phyloP scores from a whole-genome alignment of 345 rosid genomes.

The Trapa incisa region DNA sequence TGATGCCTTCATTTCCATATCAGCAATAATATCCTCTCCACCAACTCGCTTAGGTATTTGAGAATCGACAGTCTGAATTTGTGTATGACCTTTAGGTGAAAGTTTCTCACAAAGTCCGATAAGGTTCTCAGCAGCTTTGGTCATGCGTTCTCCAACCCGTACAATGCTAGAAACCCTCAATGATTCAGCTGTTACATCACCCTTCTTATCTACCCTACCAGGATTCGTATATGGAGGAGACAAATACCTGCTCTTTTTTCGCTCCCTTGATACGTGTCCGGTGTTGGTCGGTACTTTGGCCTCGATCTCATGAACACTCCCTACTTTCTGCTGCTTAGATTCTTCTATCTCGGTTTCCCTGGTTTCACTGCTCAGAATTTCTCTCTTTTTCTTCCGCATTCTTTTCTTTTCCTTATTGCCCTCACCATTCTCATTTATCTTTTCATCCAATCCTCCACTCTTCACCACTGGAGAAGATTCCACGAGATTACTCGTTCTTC shows the following conservation, averaged over 20 bases:
- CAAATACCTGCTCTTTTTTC: slow-evolving; percentile 82
- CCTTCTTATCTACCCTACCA: slow-evolving; percentile 19
- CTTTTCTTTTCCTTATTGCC: slow-evolving; percentile 22
- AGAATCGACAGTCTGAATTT: too few relatives aligned
- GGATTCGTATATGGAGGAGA: slow-evolving; percentile 63
- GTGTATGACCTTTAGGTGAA: slow-evolving; percentile 6
- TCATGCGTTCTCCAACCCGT: slow-evolving; percentile 23
- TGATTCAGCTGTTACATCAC: slow-evolving; percentile 21
- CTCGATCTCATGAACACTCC: slow-evolving; percentile 16
- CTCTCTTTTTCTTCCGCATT: slow-evolving; percentile 19
- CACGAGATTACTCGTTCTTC: slow-evolving; percentile 10
- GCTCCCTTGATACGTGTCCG: slow-evolving; percentile 39
- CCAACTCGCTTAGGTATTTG: slow-evolving; percentile 8
- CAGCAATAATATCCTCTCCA: slow-evolving; percentile 15
- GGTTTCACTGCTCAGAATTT: slow-evolving; percentile 4
- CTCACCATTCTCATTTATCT: slow-evolving; percentile 4
- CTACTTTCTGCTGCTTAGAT: slow-evolving; percentile 14
- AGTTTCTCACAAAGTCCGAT: slow-evolving; percentile 10
- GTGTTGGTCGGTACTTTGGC: slow-evolving; percentile 14
- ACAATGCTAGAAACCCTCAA: slow-evolving; percentile 15
- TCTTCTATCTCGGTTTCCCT: slow-evolving; percentile 16
- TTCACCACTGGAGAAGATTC: slow-evolving; percentile 3
- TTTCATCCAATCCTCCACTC: neutral
- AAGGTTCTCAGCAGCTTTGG: slow-evolving; percentile 15
- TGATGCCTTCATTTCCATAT: slow-evolving; percentile 25